Percentiles rank a stretch among this genome's conserved stretches.
phyloP scores from a whole-genome alignment of 495 filamentous ascomycete species.

The Bacidia gigantensis region DNA sequence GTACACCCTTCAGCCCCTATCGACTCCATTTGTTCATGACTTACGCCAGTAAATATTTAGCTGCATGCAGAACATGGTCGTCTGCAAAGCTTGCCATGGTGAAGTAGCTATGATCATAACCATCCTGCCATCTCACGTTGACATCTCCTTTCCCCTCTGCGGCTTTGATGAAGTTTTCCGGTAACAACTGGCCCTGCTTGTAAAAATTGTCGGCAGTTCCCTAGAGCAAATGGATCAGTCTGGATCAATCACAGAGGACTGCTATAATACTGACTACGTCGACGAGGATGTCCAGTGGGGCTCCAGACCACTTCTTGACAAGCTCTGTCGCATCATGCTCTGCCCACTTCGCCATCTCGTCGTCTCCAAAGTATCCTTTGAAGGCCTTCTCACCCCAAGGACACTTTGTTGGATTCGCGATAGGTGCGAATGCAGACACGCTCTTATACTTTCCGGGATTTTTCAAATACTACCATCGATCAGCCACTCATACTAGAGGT shows the following conservation, averaged over 20 bases:
- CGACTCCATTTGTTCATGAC: background rate
- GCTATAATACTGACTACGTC: slow-evolving; percentile 49
- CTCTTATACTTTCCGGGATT: slow-evolving; percentile 79
- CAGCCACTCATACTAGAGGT: background rate
- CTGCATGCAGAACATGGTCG: slow-evolving; percentile 83
- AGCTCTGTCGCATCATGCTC: slow-evolving; percentile 89
- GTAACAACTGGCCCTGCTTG: slow-evolving; percentile 79
- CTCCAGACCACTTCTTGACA: slow-evolving; percentile 55
- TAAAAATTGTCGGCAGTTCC: slow-evolving; percentile 94
- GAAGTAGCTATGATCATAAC: slow-evolving; percentile 94
- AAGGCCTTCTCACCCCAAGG: slow-evolving; percentile 97
- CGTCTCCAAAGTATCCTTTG: slow-evolving; percentile 69
- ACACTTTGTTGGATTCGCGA: slow-evolving; percentile 71
- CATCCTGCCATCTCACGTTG: slow-evolving; percentile 70
- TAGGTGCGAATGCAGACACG: slow-evolving; percentile 83
- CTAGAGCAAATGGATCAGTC: slow-evolving; percentile 22
- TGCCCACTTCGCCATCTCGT: slow-evolving; percentile 59
- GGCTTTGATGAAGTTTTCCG: slow-evolving; percentile 80
- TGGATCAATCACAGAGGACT: background rate
- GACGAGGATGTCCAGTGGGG: slow-evolving; percentile 56
- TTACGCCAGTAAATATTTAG: slow-evolving; percentile 59
- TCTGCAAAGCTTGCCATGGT: slow-evolving; percentile 81
- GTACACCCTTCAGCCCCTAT: background rate
- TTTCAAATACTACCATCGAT: slow-evolving; percentile 51
- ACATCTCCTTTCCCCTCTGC: slow-evolving; percentile 58